Evolutionary conservation across 768 basidiomycete species (phyloP), one percentile per base, ranked within the genome.

Genomic region (Pluteus cervinus): DNA sequence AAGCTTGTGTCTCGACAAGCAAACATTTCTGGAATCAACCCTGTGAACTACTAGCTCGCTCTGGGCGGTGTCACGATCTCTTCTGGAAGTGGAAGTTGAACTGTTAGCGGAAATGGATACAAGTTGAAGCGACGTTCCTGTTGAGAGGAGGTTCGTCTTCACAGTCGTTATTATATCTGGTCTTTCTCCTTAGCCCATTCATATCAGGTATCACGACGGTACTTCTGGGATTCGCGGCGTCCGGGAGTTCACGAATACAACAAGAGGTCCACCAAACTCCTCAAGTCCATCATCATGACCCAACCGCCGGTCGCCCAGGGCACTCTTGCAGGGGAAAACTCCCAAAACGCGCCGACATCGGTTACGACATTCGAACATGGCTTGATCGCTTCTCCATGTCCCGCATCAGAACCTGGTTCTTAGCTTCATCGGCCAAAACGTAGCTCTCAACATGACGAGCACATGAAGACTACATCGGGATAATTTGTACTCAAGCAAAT

Each of bases 371-470:
- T 36, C 94, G 97, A 58, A 79, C 82, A 17, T 98, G 93, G 88
- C 63, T 99, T 46, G 96, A 98, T 60, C 73, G 96, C 26, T 99
- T 98, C 62, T 98, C 98, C 58, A 79, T 99, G 78, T 85, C 80
- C 20, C 81, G 96, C 18, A 94, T 92, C 32, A 89, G 89, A 1
- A 98, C 98, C 48, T 86, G 96, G 1, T 97, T 98, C 54, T 63
- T n/a, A n/a, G n/a, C n/a, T n/a, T 99, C 44, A 96, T 98, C 37
- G 96, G 92, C 20, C 92, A 97, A 61, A 91, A 99, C 52, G 86
- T 99, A 41, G 93, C 94, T 2, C 67, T 99, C 26, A 98, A 98
- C 59, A 91, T 79, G 93, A 29, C 81, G 88, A 45, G 75, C 92
- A 1, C 92, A 98, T 53, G 68, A 73, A 33, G 84, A 91, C 56